These are phyloP conservation scores for Fusarium mangiferae DNA, from an alignment of 2,329 filamentous ascomycete genomes.

Conservation along the genomic window DNA sequence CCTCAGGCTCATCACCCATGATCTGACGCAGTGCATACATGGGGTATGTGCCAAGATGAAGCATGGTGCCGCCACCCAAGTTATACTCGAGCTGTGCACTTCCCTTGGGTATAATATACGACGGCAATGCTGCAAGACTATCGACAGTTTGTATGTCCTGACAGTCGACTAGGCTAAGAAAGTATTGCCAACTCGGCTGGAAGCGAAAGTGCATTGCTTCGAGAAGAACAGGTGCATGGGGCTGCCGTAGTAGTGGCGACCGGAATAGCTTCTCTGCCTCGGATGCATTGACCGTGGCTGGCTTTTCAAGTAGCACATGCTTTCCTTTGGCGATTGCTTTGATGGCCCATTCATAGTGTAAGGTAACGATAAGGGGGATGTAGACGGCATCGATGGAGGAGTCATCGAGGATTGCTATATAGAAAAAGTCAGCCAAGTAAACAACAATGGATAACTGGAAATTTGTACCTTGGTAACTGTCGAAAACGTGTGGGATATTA, in stretches of 20 bases:
- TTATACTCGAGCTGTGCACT: not conserved
- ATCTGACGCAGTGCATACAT: not conserved
- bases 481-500: not conserved
- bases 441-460: accelerated
- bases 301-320: not conserved
- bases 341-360: not conserved
- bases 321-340: not conserved
- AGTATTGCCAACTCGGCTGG: not conserved
- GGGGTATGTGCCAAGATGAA: not conserved
- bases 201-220: conserved; percentile 2
- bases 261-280: not conserved
- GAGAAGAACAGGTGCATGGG: not conserved
- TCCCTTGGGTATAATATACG: not conserved
- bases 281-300: not conserved
- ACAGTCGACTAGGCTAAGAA: not conserved
- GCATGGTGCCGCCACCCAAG: not conserved
- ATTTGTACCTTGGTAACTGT: not conserved
- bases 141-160: not conserved
- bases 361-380: not conserved
- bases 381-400: not conserved
- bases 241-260: not conserved
- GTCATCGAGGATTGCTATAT: not conserved
- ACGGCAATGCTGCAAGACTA: accelerated
- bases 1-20: not conserved
- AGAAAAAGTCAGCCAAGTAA: accelerated